These are phyloP conservation scores for Recurvomyces mirabilis DNA, from an alignment of 495 filamentous ascomycete species.

Conservation along the genomic window DNA sequence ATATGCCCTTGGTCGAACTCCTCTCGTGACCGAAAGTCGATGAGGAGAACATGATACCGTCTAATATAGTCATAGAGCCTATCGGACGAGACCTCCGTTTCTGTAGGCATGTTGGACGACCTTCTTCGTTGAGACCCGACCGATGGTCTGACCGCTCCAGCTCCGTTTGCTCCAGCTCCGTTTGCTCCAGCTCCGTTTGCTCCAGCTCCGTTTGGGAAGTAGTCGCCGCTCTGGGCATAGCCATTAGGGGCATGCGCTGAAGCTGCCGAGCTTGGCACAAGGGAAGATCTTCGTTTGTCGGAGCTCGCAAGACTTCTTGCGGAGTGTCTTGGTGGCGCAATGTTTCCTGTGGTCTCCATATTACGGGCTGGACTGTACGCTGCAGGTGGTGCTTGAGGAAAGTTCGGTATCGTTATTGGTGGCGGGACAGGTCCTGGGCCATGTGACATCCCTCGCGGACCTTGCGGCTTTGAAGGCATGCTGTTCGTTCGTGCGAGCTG, in stretches of 20 bases:
- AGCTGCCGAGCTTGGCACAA: constrained; percentile 4
- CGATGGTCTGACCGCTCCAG: too few relatives aligned
- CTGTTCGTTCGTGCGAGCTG: constrained; percentile 2
- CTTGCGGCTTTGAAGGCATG: constrained; percentile 32
- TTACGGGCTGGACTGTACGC: constrained; percentile 68
- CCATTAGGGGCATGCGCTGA: constrained; percentile 22
- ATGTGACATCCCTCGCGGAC: constrained; percentile 47
- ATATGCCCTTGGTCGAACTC: constrained; percentile 85
- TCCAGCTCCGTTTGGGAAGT: constrained; percentile 22
- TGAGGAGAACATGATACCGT: constrained; percentile 56
- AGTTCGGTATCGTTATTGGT: constrained; percentile 50
- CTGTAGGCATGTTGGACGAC: constrained; percentile 45
- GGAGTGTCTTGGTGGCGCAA: constrained; percentile 39
- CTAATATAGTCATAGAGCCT: constrained; percentile 54
- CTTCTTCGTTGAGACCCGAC: constrained; percentile 3
- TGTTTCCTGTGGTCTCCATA: constrained; percentile 40
- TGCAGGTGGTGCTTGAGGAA: constrained; percentile 57
- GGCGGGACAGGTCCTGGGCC: constrained; percentile 37
- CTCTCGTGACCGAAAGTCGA: constrained; percentile 75
- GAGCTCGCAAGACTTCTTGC: constrained; percentile 28
- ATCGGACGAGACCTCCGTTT: constrained; percentile 51
- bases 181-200: constrained; percentile 2
- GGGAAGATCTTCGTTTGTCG: constrained; percentile 6
- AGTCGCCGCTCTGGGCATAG: constrained; percentile 22
- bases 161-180: background rate